These are phyloP conservation scores for Suillus weaverae DNA, from an alignment of 768 basidiomycete genomes.

Conservation along the genomic window DNA sequence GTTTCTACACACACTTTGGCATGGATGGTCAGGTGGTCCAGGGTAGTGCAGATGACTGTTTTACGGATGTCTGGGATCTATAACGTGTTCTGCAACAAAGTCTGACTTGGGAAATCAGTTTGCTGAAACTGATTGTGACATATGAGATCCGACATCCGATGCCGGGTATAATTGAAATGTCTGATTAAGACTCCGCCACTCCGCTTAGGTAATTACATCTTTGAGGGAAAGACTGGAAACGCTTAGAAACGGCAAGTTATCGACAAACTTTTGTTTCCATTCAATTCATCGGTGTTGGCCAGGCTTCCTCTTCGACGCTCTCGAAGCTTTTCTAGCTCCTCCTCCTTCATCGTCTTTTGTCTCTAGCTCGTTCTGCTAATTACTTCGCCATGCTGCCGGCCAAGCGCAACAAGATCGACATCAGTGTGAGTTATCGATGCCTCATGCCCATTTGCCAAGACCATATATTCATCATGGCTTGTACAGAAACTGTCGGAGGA, in stretches of 20 bases:
- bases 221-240: constrained; percentile 9
- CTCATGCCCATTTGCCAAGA: constrained; percentile 4
- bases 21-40: neutral
- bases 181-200: constrained; percentile 27
- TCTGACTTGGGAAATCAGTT: constrained; percentile 5
- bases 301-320: constrained; percentile 3
- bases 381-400: constrained; percentile 62
- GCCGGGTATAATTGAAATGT: constrained; percentile 8
- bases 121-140: constrained; percentile 22
- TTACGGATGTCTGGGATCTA: constrained; percentile 14
- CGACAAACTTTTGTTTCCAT: constrained; percentile 2
- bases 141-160: constrained; percentile 26
- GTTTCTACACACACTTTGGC: neutral
- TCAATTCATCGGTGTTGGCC: constrained; percentile 3
- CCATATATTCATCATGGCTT: constrained; percentile 13
- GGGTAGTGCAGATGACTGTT: constrained; percentile 1
- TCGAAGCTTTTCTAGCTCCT: constrained; percentile 26
- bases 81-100: constrained; percentile 8
- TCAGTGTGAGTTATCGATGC: constrained; percentile 64
- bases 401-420: constrained; percentile 90
- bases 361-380: constrained; percentile 9
- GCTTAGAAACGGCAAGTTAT: constrained; percentile 14
- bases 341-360: constrained; percentile 22
- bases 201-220: constrained; percentile 26
- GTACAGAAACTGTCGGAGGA: constrained; percentile 77